These are phyloP conservation scores for Volvariella volvacea DNA, from an alignment of 1,284 basidiomycete genomes.

Conservation along the genomic window DNA sequence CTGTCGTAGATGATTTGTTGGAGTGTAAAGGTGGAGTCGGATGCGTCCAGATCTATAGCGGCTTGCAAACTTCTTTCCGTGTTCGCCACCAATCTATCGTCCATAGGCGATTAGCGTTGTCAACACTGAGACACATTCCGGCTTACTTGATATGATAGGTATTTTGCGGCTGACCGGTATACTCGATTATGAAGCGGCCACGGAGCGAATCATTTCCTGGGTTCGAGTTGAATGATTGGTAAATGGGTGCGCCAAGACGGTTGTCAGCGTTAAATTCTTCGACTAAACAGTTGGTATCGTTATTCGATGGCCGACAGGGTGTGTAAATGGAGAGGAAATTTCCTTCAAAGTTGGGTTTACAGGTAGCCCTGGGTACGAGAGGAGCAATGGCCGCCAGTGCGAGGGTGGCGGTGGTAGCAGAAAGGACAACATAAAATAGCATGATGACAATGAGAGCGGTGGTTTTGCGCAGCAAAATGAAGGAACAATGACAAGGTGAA, in stretches of 20 bases:
- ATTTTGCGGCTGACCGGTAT: constrained; percentile 11
- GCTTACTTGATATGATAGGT: constrained; percentile 12
- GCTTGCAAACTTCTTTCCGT: background rate
- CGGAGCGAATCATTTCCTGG: constrained; percentile 8
- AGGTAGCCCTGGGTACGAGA: no score
- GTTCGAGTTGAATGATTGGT: background rate
- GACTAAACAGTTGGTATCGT: background rate
- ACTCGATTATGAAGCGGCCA: constrained; percentile 13
- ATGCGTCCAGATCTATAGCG: background rate
- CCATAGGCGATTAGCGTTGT: background rate
- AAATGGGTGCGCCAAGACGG: background rate
- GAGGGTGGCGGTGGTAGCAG: no score
- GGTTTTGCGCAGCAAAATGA: no score
- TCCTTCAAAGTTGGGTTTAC: background rate
- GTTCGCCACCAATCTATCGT: background rate
- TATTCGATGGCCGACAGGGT: background rate
- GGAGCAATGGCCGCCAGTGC: no score
- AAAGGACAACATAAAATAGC: no score
- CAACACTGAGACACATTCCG: background rate
- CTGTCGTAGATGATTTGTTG: background rate
- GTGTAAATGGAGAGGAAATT: background rate
- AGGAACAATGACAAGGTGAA: no score
- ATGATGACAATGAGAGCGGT: no score
- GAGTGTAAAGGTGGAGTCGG: background rate
- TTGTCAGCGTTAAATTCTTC: background rate